Evolutionary conservation across 371 early-diverging fungal species (phyloP).

Genomic region (Sporodiniella umbellata): DNA sequence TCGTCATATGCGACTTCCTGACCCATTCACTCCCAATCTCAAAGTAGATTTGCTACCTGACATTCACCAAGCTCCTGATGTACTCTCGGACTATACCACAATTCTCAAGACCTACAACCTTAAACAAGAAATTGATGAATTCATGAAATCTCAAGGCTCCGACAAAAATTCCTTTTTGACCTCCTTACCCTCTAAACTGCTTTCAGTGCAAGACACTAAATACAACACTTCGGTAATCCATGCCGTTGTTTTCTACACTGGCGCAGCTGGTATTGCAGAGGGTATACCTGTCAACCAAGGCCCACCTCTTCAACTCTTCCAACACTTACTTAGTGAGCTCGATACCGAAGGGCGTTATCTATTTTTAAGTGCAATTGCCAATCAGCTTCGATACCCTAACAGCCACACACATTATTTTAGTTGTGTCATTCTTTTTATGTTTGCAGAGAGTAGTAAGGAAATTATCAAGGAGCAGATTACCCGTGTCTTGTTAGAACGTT

Average conservation of each 20-base stretch:
- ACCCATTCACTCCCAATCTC: slow-evolving; percentile 94
- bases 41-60: slow-evolving; percentile 90
- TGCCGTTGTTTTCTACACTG: slow-evolving; percentile 85
- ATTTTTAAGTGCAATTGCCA: slow-evolving; percentile 89
- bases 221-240: slow-evolving; percentile 86
- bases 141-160: slow-evolving; percentile 32
- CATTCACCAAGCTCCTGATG: slow-evolving; percentile 77
- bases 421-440: slow-evolving; percentile 81
- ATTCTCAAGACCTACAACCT: slow-evolving; percentile 53
- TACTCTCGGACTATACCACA: slow-evolving; percentile 80
- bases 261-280: slow-evolving; percentile 74
- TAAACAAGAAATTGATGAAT: slow-evolving; percentile 73
- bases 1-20: slow-evolving; percentile 91
- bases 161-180: background rate
- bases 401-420: slow-evolving; percentile 95
- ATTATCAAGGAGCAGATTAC: slow-evolving; percentile 93
- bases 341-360: slow-evolving; percentile 90
- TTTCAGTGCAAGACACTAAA: slow-evolving; percentile 27
- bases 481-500: slow-evolving; percentile 89
- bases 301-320: slow-evolving; percentile 81
- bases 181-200: background rate
- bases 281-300: slow-evolving; percentile 65
- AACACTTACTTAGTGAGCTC: slow-evolving; percentile 70
- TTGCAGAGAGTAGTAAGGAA: slow-evolving; percentile 81
- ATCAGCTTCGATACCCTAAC: slow-evolving; percentile 97